Percentiles rank a stretch among this genome's conserved stretches.
Conservation (phyloP, 345 rosid species). For the Limnanthes douglasii region DNA sequence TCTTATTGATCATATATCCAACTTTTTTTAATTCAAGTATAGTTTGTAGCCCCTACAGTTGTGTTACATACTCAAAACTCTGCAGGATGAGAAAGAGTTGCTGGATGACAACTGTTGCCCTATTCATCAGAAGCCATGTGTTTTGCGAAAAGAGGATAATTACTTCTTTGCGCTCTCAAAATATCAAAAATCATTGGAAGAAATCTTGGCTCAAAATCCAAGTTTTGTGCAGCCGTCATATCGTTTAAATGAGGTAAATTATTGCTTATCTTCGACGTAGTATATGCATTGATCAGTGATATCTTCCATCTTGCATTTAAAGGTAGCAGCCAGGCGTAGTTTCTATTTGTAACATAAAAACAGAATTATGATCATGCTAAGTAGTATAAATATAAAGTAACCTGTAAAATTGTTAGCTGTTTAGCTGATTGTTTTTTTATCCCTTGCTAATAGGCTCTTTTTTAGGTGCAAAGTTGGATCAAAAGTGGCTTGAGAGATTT, state of each 20-base stretch:
- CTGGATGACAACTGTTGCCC: slow-evolving; percentile 68
- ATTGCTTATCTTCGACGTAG: neutral
- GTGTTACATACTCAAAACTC: too few relatives aligned
- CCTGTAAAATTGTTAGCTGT: too few relatives aligned
- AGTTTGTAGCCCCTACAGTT: too few relatives aligned
- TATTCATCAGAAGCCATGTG: slow-evolving; percentile 70
- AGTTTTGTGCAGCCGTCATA: slow-evolving; percentile 82
- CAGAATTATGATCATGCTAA: too few relatives aligned
- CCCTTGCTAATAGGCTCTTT: slow-evolving; percentile 9
- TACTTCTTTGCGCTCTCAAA: slow-evolving; percentile 86
- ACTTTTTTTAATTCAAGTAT: too few relatives aligned
- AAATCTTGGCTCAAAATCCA: slow-evolving; percentile 42
- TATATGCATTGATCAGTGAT: neutral
- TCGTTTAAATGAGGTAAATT: slow-evolving; percentile 70
- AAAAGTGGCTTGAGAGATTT: slow-evolving; percentile 77
- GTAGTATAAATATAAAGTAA: too few relatives aligned
- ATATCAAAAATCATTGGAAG: slow-evolving; percentile 73
- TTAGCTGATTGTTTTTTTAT: slow-evolving; percentile 6
- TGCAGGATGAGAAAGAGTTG: slow-evolving; percentile 89
- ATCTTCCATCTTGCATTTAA: too few relatives aligned
- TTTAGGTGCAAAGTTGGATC: slow-evolving; percentile 88
- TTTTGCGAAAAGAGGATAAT: slow-evolving; percentile 72
- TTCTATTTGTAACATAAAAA: too few relatives aligned
- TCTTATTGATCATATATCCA: too few relatives aligned
- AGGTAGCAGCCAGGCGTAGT: too few relatives aligned